A percentile compares a stretch with the other conserved stretches of the same genome.
Conservation (phyloP, 768 basidiomycete species). For the Cyclocybe aegerita region DNA sequence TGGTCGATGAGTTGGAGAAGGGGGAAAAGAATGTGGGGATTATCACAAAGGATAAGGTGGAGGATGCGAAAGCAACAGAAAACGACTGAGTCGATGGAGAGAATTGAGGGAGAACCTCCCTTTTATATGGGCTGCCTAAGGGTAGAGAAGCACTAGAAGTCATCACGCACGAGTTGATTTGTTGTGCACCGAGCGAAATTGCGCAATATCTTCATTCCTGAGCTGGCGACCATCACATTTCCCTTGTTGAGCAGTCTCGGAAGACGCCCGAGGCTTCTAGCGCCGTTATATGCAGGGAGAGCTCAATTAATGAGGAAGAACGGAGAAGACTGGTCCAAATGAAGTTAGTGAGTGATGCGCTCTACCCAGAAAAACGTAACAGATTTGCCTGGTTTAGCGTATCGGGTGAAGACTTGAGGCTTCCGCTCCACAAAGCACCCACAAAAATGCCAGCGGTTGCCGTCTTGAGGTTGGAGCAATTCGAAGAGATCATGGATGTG, state of each 20-base stretch:
- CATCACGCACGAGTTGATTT: too few species aligned
- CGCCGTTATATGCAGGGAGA: background rate
- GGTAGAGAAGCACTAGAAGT: too few species aligned
- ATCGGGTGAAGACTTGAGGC: too few species aligned
- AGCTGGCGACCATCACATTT: too few species aligned
- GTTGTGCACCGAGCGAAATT: too few species aligned
- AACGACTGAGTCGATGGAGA: background rate
- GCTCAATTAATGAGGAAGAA: background rate
- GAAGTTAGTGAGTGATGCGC: background rate
- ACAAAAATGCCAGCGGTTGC: too few species aligned
- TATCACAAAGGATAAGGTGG: constrained; percentile 2
- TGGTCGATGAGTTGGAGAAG: constrained; percentile 12
- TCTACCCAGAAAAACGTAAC: background rate
- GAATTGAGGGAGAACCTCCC: background rate
- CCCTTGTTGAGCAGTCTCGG: too few species aligned
- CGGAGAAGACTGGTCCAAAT: background rate
- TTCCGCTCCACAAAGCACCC: too few species aligned
- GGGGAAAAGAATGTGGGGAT: constrained; percentile 13
- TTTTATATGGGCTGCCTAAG: background rate
- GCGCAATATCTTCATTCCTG: too few species aligned
- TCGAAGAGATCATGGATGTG: too few species aligned
- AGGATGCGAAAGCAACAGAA: background rate
- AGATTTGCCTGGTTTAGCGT: background rate
- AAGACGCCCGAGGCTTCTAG: too few species aligned
- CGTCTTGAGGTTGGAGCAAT: too few species aligned